Evolutionary conservation across 352 stramenopile genomes (phyloP), one percentile per base, ranked within the genome.

Genomic region (Achlya hypogyna): DNA sequence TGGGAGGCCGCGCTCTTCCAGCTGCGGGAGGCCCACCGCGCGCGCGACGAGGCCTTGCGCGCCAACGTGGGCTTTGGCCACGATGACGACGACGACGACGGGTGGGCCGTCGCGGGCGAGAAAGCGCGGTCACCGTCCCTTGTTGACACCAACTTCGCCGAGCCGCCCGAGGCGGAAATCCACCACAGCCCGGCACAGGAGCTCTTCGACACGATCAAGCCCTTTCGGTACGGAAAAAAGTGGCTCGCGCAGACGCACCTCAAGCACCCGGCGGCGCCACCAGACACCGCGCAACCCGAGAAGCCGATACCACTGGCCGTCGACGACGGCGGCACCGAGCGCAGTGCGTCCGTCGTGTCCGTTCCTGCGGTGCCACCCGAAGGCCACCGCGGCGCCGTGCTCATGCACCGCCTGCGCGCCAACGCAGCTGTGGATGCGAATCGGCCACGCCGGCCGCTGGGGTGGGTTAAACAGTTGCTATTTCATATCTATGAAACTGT

Each of bases 71-170:
- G 12, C 12, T 27, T 29, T 5, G 25, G 31, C 28, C 6, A 18
- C 5, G 32, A 51, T 5, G 54, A 64, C 18, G 54, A 51, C 20
- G 54, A 64, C 40, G 54, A 64, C 40, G 54, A 64, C 22, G 45
- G 54, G 35, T 45, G 38, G 38, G 38, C 6, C 35, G 52, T 52
- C 16, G 45, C n/a, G n/a, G n/a, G n/a, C n/a, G n/a, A n/a, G n/a
- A n/a, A n/a, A n/a, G 38, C 38, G 14, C 38, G 38, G 2, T 18
- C 38, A 9, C 4, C 38, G 38, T 45, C 38, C 12, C 12, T 45
- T 18, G 38, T 45, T 18, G 6, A 18, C 14, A 45, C 2, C n/a
- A 18, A 10, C 1, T 10, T 18, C 2, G 12, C 38, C 2, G 38
- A 45, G 12, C 12, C 6, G 38, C 38, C 38, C 38, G 38, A 45